Base-by-base conservation (phyloP, 495 filamentous ascomycete genomes). In the Neurospora sp. region DNA sequence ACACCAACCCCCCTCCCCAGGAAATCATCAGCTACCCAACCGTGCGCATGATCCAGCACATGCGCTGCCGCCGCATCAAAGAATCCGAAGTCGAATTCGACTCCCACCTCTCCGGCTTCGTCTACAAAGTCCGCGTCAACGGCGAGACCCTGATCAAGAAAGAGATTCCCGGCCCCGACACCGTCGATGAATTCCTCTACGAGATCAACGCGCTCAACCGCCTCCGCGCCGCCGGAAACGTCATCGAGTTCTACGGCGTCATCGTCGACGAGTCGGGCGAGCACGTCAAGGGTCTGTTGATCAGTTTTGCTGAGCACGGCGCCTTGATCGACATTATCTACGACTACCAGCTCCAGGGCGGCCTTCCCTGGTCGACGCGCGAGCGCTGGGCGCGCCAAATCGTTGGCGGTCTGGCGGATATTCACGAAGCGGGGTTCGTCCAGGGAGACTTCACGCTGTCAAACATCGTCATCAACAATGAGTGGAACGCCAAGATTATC, bases 361-460 rank as follows among this genome's bases (percentile, higher is more conserved):
- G 53, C 2, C 81, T 98, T 27, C 83, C 90, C 1, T 97, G 94
- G 92, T 77, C 84, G 10, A 84, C 88, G 39, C 91, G 95, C 31
- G 94, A 96, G 81, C 90, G 89, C 72, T 99, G 96, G 96, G 96
- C 96, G 5, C 88, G 88, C 74, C 94, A 98, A 79, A 97, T 98
- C 74, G 91, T 99, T 37, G 89, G 90, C 39, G 96, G 96, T 14
- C 85, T 99, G 6, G 90, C 92, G 14, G 94, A 98, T 75, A 95
- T 99, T 41, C 96, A 99, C 74, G 96, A 98, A 76, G 90, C 93
- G 27, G 96, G 96, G 41, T 99, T 97, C 79, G 96, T 99, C 37
- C 96, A 99, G 77, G 96, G 96, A 14, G 96, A 99, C 75, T 98
- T 99, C 74, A 99, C 96, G 0, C 84, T 99, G 10, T 97, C 95